Percentiles rank a stretch among this genome's conserved stretches.
Evolutionary conservation across 1,284 basidiomycete genomes (phyloP).

Genomic region (Irpex lacteus): DNA sequence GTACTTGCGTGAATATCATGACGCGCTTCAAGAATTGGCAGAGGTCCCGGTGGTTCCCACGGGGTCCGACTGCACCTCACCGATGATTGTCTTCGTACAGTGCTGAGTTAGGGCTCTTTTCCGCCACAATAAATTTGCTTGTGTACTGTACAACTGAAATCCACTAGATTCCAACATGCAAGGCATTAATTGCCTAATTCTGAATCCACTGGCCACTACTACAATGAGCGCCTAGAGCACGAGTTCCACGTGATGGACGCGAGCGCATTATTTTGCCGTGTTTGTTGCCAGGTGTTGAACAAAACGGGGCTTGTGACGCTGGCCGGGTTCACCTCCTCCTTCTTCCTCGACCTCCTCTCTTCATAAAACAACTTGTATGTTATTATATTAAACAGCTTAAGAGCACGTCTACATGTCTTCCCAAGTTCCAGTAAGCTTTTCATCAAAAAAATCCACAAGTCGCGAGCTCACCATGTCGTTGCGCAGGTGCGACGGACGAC

Average conservation of each 20-base stretch:
- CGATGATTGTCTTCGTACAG: too few species aligned
- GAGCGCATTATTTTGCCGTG: conserved; percentile 30
- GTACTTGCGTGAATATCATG: background rate
- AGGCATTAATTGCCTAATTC: too few species aligned
- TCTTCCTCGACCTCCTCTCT: conserved; percentile 20
- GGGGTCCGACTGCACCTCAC: background rate
- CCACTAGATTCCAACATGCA: too few species aligned
- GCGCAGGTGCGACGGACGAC: conserved; percentile 57
- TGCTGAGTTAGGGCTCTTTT: too few species aligned
- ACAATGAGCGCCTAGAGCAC: background rate
- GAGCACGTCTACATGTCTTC: conserved; percentile 30
- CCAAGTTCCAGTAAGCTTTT: conserved; percentile 31
- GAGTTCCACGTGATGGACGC: conserved; percentile 18
- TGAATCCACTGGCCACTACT: too few species aligned
- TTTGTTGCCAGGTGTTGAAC: conserved; percentile 32
- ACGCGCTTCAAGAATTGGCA: background rate
- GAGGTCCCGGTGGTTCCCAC: background rate
- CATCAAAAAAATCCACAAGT: background rate
- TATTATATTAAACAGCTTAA: conserved; percentile 13
- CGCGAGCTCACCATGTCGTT: background rate
- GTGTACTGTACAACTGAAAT: too few species aligned
- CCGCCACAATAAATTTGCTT: too few species aligned
- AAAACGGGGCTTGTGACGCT: conserved; percentile 25
- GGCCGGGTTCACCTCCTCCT: conserved; percentile 19
- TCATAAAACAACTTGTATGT: conserved; percentile 19